Evolutionary conservation across 352 stramenopile genomes (phyloP).

Genomic region (Phytophthora boehmeriae): DNA sequence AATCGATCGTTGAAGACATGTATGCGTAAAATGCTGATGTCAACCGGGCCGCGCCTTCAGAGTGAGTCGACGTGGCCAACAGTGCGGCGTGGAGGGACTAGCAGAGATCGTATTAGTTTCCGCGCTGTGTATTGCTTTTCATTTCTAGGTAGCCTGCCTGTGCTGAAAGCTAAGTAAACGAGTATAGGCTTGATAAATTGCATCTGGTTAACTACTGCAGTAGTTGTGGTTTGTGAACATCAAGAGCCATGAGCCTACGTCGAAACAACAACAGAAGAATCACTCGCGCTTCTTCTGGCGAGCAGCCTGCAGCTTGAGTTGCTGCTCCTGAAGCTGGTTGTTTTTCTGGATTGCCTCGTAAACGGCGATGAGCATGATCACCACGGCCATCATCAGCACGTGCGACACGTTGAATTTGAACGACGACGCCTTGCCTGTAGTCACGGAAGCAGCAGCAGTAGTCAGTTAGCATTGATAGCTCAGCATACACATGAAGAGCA

Average conservation of each 20-base stretch:
- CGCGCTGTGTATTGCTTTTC: conserved; percentile 21
- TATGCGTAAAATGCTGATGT: conserved; percentile 69
- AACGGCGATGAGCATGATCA: conserved; percentile 78
- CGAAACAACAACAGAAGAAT: conserved; percentile 4
- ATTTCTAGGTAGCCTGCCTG: conserved; percentile 27
- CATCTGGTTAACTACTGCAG: neutral
- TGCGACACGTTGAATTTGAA: conserved; percentile 86
- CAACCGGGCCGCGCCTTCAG: conserved; percentile 12
- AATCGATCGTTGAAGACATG: conserved; percentile 85
- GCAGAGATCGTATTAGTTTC: conserved; percentile 2
- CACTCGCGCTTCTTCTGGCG: conserved; percentile 53
- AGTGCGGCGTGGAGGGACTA: neutral
- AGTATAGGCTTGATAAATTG: conserved; percentile 30
- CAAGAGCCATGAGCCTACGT: neutral
- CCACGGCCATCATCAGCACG: conserved; percentile 80
- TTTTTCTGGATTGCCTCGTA: conserved; percentile 78
- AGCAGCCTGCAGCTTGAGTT: conserved; percentile 53
- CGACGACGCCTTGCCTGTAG: conserved; percentile 61
- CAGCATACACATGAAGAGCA: neutral
- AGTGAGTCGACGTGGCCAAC: conserved; percentile 13
- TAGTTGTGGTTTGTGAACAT: neutral
- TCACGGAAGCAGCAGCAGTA: conserved; percentile 3
- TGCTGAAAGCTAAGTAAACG: conserved; percentile 31
- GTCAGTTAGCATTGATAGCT: conserved; percentile 5
- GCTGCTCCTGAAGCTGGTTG: conserved; percentile 76